Conservation (phyloP, 2,329 filamentous ascomycete species). For the Trichoderma sp. region DNA sequence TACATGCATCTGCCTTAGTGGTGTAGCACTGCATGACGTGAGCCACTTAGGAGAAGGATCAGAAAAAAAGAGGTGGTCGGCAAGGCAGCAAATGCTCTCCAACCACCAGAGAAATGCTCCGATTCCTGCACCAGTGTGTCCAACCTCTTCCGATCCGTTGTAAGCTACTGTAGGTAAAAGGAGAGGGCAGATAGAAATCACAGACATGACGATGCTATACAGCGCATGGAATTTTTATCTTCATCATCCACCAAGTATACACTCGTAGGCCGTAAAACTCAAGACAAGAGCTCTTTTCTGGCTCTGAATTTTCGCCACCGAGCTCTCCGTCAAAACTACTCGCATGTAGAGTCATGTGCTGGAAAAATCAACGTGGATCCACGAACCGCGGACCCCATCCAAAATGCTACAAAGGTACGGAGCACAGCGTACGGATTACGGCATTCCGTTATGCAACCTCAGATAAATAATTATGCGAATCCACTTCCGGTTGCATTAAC, state of each 20-base stretch:
- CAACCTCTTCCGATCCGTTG: not conserved
- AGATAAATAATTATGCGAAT: not conserved
- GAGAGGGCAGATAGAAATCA: not conserved
- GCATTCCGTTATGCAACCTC: not conserved
- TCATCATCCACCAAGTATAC: not conserved
- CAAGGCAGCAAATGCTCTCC: not conserved
- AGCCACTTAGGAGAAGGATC: not conserved
- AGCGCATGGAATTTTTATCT: not conserved
- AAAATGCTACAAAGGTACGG: not conserved
- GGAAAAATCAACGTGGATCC: not conserved
- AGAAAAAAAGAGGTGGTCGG: slow-evolving; percentile 3
- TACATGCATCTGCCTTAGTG: not conserved
- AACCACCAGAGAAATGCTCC: slow-evolving; percentile 3
- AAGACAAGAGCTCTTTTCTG: not conserved
- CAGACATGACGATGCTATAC: not conserved
- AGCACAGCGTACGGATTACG: not conserved
- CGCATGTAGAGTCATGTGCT: slow-evolving; percentile 8
- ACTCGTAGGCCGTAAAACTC: not conserved
- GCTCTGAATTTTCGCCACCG: not conserved
- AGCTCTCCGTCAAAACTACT: not conserved
- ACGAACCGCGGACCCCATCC: not conserved
- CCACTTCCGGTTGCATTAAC: slow-evolving; percentile 1
- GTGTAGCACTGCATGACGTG: slow-evolving; percentile 16
- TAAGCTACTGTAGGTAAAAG: not conserved
- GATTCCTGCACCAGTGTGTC: not conserved